Evolutionary conservation across 495 filamentous ascomycete species (phyloP), one percentile per base, ranked within the genome.

Genomic region (Tuber aestivum): DNA sequence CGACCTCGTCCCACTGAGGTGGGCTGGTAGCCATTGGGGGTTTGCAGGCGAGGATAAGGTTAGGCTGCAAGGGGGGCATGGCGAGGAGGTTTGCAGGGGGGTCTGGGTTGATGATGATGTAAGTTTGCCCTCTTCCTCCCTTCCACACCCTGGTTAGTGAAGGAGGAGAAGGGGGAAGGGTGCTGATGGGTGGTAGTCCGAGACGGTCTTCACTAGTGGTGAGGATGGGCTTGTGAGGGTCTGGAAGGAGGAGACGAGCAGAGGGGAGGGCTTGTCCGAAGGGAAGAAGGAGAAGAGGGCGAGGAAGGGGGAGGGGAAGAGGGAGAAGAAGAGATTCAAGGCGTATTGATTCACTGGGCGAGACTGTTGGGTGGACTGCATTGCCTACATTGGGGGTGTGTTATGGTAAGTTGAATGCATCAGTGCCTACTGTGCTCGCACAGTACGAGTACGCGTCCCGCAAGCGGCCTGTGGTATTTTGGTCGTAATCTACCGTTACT

Each of bases 41-140:
- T 85, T 93, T 71, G 88, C 90, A 80, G 84, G 84, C n/a, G 87
- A 87, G 27, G 87, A 86, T 32, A 87, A 88, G 27, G 88, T 93
- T 75, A 89, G 88, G 18, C 84, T 97, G 38, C 87, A 87, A 1
- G 93, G 91, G 38, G 94, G 90, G 7, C 95, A 97, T 84, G 92
- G 92, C 1, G 90, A 90, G 38, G 94, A 98, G 79, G 88, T 97
- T 71, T 90, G 96, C 35, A 88, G 95, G 70, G 91, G 92, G 50
- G 89, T 97, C 69, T 91, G 88, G 84, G 85, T 95, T 65, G 88
- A 92, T 77, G 90, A 92, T 72, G 86, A 87, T 82, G 91, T 92
- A 85, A 77, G 86, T 84, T 70, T 45, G 68, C 12, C 71, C 68
- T 70, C 41, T n/a, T 68, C 27, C 72, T 61, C 6, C 72, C 68